phyloP scores from a whole-genome alignment of 768 basidiomycete genomes.

The Termitomyces sp. region DNA sequence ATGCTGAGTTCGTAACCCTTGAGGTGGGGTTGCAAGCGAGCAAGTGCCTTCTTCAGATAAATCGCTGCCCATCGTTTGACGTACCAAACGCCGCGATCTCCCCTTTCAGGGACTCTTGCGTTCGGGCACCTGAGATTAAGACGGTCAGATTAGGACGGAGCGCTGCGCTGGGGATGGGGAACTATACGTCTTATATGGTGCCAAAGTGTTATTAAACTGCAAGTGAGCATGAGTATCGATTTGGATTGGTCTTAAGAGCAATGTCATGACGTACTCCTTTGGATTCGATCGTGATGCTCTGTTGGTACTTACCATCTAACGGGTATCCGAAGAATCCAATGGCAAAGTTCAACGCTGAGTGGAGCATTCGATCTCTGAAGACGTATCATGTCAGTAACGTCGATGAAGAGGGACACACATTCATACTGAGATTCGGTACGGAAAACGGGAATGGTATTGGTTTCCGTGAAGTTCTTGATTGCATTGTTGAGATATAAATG shows the following conservation, averaged over 20 bases:
- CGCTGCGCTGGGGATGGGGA: not conserved
- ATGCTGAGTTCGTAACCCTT: conserved; percentile 57
- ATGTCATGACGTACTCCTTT: conserved; percentile 37
- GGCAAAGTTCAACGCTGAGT: conserved; percentile 62
- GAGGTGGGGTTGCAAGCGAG: conserved; percentile 55
- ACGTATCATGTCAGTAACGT: not conserved
- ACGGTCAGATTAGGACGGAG: not conserved
- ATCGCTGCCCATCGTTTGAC: conserved; percentile 60
- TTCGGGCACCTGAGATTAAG: conserved; percentile 55
- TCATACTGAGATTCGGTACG: conserved; percentile 67
- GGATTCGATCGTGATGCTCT: conserved; percentile 71
- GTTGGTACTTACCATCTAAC: conserved; percentile 66
- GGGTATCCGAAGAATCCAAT: conserved; percentile 78
- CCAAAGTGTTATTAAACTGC: conserved; percentile 80
- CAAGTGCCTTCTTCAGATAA: conserved; percentile 65
- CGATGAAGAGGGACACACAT: not conserved
- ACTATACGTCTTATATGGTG: conserved; percentile 73
- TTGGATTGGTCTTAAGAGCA: conserved; percentile 4
- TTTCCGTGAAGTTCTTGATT: conserved; percentile 50
- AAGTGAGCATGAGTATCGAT: not conserved
- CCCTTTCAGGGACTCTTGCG: conserved; percentile 37
- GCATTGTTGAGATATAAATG: not conserved
- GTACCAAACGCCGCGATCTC: conserved; percentile 54
- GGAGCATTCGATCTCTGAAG: conserved; percentile 64
- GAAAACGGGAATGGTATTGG: conserved; percentile 68